These are phyloP conservation scores for Cornus controversa DNA, from an alignment of 148 eudicot species.

Conservation along the genomic window DNA sequence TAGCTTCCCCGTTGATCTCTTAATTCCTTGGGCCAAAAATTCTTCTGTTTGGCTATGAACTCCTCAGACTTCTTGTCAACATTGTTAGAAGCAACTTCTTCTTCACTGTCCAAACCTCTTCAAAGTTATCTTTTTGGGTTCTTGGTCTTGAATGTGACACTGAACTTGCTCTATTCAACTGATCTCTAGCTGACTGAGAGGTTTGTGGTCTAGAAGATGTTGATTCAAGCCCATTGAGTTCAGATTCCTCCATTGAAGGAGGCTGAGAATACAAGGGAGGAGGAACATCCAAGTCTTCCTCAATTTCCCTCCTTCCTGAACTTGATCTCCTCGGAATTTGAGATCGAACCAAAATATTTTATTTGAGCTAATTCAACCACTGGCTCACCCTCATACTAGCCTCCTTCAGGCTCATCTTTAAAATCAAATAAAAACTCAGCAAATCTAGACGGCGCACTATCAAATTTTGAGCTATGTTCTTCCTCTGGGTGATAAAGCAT, in stretches of 20 bases:
- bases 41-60: no score
- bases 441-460: no score
- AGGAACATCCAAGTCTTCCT: constrained; percentile 26
- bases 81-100: no score
- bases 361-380: constrained; percentile 51
- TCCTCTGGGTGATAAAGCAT: no score
- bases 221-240: constrained; percentile 16
- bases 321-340: constrained; percentile 31
- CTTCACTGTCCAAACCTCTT: constrained; percentile 39
- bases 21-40: no score
- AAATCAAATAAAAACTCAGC: no score
- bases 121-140: constrained; percentile 19
- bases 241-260: constrained; percentile 32
- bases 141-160: constrained; percentile 21
- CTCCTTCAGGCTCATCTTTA: constrained; percentile 59
- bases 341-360: no score
- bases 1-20: no score
- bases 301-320: constrained; percentile 19
- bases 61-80: no score
- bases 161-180: constrained; percentile 13
- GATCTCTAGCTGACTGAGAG: constrained; percentile 18
- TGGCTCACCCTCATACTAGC: constrained; percentile 59
- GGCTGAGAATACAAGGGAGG: constrained; percentile 27
- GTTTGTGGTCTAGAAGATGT: constrained; percentile 28
- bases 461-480: no score